phyloP scores from a whole-genome alignment of 2,329 filamentous ascomycete genomes.

The Aspergillus felis region DNA sequence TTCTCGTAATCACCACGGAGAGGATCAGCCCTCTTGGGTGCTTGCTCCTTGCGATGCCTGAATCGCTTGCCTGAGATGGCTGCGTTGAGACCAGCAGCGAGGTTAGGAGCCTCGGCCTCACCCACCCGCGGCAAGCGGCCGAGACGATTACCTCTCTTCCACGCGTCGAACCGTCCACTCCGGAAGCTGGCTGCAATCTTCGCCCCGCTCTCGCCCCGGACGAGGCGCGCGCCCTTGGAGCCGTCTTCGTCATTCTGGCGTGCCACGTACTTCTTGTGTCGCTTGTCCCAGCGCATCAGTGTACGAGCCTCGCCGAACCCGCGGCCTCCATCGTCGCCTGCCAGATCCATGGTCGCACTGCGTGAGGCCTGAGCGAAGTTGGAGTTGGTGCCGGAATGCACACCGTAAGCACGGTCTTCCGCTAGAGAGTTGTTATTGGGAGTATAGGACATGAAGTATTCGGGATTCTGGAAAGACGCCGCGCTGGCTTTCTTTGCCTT shows the following conservation, averaged over 20 bases:
- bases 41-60: constrained; percentile 81
- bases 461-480: constrained; percentile 70
- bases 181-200: constrained; percentile 95
- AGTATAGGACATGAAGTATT: constrained; percentile 95
- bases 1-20: constrained; percentile 85
- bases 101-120: constrained; percentile 62
- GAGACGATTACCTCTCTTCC: constrained; percentile 83
- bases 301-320: constrained; percentile 73
- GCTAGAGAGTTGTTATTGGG: constrained; percentile 75
- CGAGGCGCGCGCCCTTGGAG: constrained; percentile 69
- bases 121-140: constrained; percentile 75
- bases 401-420: constrained; percentile 89
- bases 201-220: constrained; percentile 84
- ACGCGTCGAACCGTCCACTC: constrained; percentile 87
- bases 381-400: constrained; percentile 71
- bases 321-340: constrained; percentile 76
- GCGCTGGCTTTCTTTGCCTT: constrained; percentile 51
- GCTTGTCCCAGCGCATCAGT: constrained; percentile 93
- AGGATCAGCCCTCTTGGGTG: constrained; percentile 91
- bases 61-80: constrained; percentile 56
- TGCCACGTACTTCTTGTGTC: constrained; percentile 89
- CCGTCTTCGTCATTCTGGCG: constrained; percentile 93
- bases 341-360: constrained; percentile 84
- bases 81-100: constrained; percentile 27
- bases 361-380: constrained; percentile 89